Base-by-base conservation (phyloP, 331 rosid genomes). In the Telfairia occidentalis region DNA sequence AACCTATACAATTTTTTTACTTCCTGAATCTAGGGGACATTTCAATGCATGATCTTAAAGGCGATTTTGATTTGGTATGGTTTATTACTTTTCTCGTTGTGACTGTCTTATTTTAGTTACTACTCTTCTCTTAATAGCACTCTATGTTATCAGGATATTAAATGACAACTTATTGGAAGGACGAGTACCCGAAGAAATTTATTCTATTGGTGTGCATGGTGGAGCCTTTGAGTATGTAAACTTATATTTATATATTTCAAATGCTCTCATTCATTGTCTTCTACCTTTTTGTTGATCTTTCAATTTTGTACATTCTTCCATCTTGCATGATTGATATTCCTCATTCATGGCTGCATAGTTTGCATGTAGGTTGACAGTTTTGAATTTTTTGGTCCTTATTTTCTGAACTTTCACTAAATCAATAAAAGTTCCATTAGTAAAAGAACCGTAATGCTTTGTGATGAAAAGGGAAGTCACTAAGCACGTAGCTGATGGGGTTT, bases 181-280 rank as follows among this genome's bases (percentile, higher is more conserved):
- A 28, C 87, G 65, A 74, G 99, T 95, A 57, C 96, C 93, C 2
- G 97, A 88, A 72, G 83, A 89, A 76, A 86, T 95, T 45, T 95
- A 87, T 85, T 95, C 97, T 0, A 67, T 95, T 78, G 97, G 92
- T 67, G 99, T 95, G 83, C 97, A 91, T 49, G 99, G 99, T 40
- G 99, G 99, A 84, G 89, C 90, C 45, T 87, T 95, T 67, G 97
- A 95, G 97, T 95, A 92, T 73, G 79, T 59, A 29, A 24, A 61
- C 45, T 76, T 43, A 11, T 12, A 12, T 13, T 43, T 69, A 69
- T 69, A 42, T 69, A 35, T 52, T 52, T 53, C 9, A 3, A 38
- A 24, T n/a, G 91, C 67, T 50, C 29, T 32, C 34, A 50, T 78
- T 67, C 78, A 45, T 32, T 73, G 48, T 11, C 53, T 76, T 80